A percentile compares a stretch with the other conserved stretches of the same genome.
Conservation (phyloP, 1,139 yeast genomes). For the Lodderomyces elongisporus region DNA sequence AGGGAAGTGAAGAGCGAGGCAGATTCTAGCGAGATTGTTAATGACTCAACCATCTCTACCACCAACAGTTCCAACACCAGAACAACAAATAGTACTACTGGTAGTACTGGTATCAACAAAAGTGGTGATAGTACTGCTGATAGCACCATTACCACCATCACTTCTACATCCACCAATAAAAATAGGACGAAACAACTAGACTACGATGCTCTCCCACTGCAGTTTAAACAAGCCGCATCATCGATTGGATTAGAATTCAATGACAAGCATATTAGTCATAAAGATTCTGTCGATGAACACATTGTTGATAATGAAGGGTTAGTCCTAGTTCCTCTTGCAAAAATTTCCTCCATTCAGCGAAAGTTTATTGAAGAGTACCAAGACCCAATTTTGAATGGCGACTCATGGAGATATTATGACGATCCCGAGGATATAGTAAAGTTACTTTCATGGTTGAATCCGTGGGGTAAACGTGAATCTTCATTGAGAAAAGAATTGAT, state of each 20-base stretch:
- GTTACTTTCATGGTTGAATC: slow-evolving; percentile 66
- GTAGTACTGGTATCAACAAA: not conserved
- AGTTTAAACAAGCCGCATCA: slow-evolving; percentile 19
- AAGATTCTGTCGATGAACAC: slow-evolving; percentile 10
- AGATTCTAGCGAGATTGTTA: not conserved
- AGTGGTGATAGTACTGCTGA: not conserved
- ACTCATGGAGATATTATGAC: slow-evolving; percentile 72
- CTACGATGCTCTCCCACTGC: slow-evolving; percentile 15
- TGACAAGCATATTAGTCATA: slow-evolving; percentile 15
- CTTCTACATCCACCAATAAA: too few species aligned
- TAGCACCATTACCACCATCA: too few species aligned
- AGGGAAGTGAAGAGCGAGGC: not conserved
- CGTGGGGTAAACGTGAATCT: slow-evolving; percentile 73
- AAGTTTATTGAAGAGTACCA: slow-evolving; percentile 67
- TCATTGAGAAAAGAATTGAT: slow-evolving; percentile 59
- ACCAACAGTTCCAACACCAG: not conserved
- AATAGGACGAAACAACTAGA: slow-evolving; percentile 14
- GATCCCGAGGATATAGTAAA: slow-evolving; percentile 50
- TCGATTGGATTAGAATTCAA: slow-evolving; percentile 17
- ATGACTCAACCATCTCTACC: not conserved
- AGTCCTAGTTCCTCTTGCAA: slow-evolving; percentile 19
- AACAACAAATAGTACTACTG: not conserved
- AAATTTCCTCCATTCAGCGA: slow-evolving; percentile 48
- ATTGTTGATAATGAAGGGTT: slow-evolving; percentile 45
- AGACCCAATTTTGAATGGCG: slow-evolving; percentile 45